These are phyloP conservation scores for Brassica cretica DNA, from an alignment of 345 rosid genomes.

Conservation along the genomic window DNA sequence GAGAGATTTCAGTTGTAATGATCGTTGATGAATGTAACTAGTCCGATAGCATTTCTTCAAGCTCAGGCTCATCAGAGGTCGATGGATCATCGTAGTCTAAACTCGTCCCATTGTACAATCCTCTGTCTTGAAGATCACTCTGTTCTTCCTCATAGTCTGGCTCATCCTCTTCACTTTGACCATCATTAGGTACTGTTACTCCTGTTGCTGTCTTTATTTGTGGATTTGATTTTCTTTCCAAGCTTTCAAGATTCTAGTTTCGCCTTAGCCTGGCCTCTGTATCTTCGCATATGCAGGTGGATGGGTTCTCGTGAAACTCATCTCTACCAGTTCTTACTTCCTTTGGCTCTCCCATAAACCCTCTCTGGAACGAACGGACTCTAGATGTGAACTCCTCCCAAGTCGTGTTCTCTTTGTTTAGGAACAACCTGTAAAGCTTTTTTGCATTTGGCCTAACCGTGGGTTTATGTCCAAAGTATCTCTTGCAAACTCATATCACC, in stretches of 20 bases:
- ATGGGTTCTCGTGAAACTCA: not conserved
- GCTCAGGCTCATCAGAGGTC: too few species aligned
- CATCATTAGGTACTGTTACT: too few species aligned
- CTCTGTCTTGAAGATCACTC: too few species aligned
- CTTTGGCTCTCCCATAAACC: slow-evolving; percentile 78
- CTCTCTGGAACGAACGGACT: slow-evolving; percentile 77
- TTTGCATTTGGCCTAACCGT: slow-evolving; percentile 96
- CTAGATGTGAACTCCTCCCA: slow-evolving; percentile 84
- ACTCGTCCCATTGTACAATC: too few species aligned
- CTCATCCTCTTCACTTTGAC: too few species aligned
- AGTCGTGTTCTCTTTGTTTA: slow-evolving; percentile 59
- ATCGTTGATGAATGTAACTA: too few species aligned
- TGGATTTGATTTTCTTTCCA: slow-evolving; percentile 45
- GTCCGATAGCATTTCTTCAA: too few species aligned
- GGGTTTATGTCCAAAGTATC: slow-evolving; percentile 91
- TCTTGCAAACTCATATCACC: slow-evolving; percentile 50
- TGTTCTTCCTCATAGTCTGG: too few species aligned
- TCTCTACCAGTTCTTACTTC: not conserved
- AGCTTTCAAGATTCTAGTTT: slow-evolving; percentile 49
- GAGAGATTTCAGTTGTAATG: too few species aligned
- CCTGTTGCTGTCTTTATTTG: too few species aligned
- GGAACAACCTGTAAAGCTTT: slow-evolving; percentile 72
- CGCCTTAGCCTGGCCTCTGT: slow-evolving; percentile 54
- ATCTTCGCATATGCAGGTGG: not conserved
- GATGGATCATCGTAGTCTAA: too few species aligned